Conservation (phyloP, 306 rosid species). For the Clitoria ternatea region DNA sequence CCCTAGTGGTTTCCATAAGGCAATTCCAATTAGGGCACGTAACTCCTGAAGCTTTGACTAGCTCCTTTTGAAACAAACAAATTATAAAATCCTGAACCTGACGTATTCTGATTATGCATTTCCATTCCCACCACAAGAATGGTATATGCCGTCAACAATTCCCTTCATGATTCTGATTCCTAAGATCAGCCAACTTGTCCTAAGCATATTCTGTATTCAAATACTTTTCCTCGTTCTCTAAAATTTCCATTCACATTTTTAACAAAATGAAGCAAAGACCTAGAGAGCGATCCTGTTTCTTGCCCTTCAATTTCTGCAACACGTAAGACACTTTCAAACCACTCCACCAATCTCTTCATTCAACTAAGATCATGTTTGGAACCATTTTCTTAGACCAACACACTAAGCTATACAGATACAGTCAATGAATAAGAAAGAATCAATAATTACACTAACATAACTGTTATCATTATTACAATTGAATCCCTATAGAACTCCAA, state of each 20-base stretch:
- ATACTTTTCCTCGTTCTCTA: background rate
- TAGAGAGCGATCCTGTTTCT: too few relatives aligned
- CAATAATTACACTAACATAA: background rate
- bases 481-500: too few relatives aligned
- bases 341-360: too few relatives aligned
- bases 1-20: background rate
- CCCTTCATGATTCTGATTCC: slow-evolving; percentile 16
- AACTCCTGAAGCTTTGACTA: slow-evolving; percentile 9
- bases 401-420: too few relatives aligned
- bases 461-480: too few relatives aligned
- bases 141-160: slow-evolving; percentile 32
- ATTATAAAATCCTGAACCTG: background rate
- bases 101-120: background rate
- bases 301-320: too few relatives aligned
- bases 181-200: background rate
- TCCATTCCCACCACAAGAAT: background rate
- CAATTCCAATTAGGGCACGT: background rate
- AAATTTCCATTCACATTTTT: background rate
- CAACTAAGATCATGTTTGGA: too few relatives aligned
- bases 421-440: background rate
- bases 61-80: background rate
- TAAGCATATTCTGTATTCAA: slow-evolving; percentile 2
- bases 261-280: too few relatives aligned
- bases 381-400: too few relatives aligned
- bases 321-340: too few relatives aligned